A percentile compares a stretch with the other conserved stretches of the same genome.
Evolutionary conservation across 805 yeast species (phyloP).

Genomic region (Metschnikowia gelsemii): DNA sequence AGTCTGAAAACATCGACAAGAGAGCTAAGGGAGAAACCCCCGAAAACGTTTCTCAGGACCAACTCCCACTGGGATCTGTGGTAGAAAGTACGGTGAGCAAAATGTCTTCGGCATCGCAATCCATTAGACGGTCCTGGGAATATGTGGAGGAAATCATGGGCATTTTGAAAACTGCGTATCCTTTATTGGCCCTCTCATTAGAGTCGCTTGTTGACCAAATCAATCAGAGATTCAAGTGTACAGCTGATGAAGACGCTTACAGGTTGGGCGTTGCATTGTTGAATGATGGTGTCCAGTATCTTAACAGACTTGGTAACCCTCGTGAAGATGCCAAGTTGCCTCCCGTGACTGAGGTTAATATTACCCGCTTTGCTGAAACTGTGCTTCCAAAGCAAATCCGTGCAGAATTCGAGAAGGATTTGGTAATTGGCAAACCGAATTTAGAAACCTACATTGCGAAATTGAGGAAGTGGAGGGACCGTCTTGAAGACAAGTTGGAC

Average conservation of each 20-base stretch:
- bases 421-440: conserved; percentile 82
- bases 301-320: conserved; percentile 82
- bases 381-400: conserved; percentile 86
- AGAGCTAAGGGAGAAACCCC: conserved; percentile 6
- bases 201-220: conserved; percentile 97
- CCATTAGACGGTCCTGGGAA: conserved; percentile 80
- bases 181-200: conserved; percentile 83
- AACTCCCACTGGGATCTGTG: conserved; percentile 4
- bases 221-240: conserved; percentile 87
- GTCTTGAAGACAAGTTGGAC: conserved; percentile 89
- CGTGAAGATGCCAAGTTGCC: conserved; percentile 87
- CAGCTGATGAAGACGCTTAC: conserved; percentile 95
- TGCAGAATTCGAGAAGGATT: conserved; percentile 88
- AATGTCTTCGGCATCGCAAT: conserved; percentile 6
- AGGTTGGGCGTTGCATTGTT: conserved; percentile 87
- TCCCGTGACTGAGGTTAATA: conserved; percentile 84
- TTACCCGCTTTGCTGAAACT: conserved; percentile 87
- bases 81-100: background rate
- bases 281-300: conserved; percentile 89
- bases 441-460: conserved; percentile 82
- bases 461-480: conserved; percentile 86
- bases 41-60: conserved; percentile 8
- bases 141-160: conserved; percentile 91
- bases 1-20: conserved; percentile 5
- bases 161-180: conserved; percentile 93